A percentile compares a stretch with the other conserved stretches of the same genome.
Conservation (phyloP, 2,329 filamentous ascomycete genomes). For the Tricladium varicosporioides region DNA sequence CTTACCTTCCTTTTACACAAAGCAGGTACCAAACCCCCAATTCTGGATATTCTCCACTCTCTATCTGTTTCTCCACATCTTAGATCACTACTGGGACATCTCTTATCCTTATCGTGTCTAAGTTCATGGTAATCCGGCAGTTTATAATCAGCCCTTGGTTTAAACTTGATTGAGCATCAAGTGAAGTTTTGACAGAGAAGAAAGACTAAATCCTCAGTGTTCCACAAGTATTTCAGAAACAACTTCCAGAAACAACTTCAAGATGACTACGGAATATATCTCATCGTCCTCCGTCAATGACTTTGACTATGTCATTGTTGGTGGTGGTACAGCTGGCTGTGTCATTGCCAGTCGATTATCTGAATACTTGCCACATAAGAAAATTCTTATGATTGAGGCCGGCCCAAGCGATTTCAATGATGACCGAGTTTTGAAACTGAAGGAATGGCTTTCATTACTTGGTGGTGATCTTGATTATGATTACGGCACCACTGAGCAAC, state of each 20-base stretch:
- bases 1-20: not conserved
- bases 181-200: not conserved
- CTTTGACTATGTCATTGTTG: conserved; percentile 49
- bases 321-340: conserved; percentile 50
- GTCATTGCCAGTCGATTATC: conserved; percentile 48
- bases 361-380: conserved; percentile 79
- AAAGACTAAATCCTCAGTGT: not conserved
- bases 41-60: not conserved
- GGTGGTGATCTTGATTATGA: conserved; percentile 90
- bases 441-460: conserved; percentile 81
- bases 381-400: conserved; percentile 80
- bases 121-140: not conserved
- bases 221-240: not conserved
- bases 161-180: not conserved
- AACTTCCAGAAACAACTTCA: conserved; percentile 2
- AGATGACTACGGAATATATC: conserved; percentile 33
- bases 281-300: conserved; percentile 31
- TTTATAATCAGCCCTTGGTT: too few relatives aligned
- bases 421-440: conserved; percentile 80
- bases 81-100: not conserved
- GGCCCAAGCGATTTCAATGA: conserved; percentile 88
- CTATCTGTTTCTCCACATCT: not conserved
- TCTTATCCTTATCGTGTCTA: conserved; percentile 16
- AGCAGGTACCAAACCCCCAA: not conserved
- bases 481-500: conserved; percentile 83